These are phyloP conservation scores for Globisporangium cystogenes DNA, from an alignment of 352 stramenopile genomes.

Conservation along the genomic window DNA sequence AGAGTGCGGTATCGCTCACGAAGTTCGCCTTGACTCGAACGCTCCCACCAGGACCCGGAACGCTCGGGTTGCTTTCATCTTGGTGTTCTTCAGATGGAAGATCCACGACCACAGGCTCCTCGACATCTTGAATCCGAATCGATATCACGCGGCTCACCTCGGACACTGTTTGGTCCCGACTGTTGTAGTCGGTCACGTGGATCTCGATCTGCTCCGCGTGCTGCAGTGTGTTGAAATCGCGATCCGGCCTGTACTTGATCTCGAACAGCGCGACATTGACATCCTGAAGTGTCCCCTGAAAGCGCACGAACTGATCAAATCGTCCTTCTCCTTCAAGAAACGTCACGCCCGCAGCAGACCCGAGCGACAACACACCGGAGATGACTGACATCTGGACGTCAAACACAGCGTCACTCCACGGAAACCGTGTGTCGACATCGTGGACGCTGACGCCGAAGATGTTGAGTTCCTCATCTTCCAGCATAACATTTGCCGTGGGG, in stretches of 20 bases:
- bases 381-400: conserved; percentile 55
- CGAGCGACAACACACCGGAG: conserved; percentile 41
- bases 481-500: conserved; percentile 36
- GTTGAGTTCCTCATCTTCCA: conserved; percentile 54
- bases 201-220: conserved; percentile 57
- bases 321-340: conserved; percentile 50
- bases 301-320: conserved; percentile 46
- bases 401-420: conserved; percentile 33
- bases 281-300: conserved; percentile 40
- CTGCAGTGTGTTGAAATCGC: conserved; percentile 66
- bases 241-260: conserved; percentile 61
- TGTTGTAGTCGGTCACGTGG: conserved; percentile 50
- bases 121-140: conserved; percentile 33
- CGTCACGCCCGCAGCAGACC: conserved; percentile 14
- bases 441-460: conserved; percentile 63
- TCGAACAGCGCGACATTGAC: conserved; percentile 73
- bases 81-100: background rate
- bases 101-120: conserved; percentile 30
- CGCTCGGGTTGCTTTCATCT: background rate
- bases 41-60: conserved; percentile 6
- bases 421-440: conserved; percentile 42
- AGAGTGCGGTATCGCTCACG: conserved; percentile 14
- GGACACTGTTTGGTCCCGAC: conserved; percentile 37
- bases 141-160: conserved; percentile 35
- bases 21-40: conserved; percentile 1